phyloP scores from a whole-genome alignment of 768 basidiomycete genomes.

The Termitomyces sp. region DNA sequence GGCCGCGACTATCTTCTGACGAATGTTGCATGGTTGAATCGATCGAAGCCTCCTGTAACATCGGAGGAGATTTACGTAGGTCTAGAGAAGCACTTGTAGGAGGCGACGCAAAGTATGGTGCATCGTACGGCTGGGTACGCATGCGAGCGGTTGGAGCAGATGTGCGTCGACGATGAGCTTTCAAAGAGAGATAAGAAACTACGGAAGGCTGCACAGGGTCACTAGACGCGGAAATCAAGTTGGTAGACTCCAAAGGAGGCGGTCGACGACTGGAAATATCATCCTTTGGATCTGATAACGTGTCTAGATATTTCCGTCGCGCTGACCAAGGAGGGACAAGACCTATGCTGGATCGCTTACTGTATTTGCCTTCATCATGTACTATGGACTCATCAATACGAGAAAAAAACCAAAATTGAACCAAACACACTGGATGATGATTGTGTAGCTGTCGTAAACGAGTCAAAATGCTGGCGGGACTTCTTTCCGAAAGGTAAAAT shows the following conservation, averaged over 20 bases:
- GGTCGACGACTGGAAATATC: slow-evolving; percentile 19
- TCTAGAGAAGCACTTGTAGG: slow-evolving; percentile 27
- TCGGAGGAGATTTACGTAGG: slow-evolving; percentile 23
- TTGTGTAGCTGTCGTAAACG: not conserved
- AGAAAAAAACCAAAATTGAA: not conserved
- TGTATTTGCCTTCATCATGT: not conserved
- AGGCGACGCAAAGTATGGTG: slow-evolving; percentile 43
- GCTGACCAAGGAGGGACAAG: slow-evolving; percentile 12
- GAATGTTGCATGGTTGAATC: slow-evolving; percentile 8
- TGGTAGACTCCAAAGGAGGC: slow-evolving; percentile 16
- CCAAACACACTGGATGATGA: slow-evolving; percentile 2
- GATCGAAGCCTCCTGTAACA: slow-evolving; percentile 22
- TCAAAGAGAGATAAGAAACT: slow-evolving; percentile 25
- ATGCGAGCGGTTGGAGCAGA: slow-evolving; percentile 29
- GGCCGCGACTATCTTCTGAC: slow-evolving; percentile 12
- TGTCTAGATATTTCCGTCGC: slow-evolving; percentile 11
- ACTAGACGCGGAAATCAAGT: slow-evolving; percentile 3
- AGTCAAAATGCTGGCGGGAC: slow-evolving; percentile 6
- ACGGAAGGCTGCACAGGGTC: slow-evolving; percentile 17
- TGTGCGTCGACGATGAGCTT: slow-evolving; percentile 25
- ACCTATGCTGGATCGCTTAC: slow-evolving; percentile 6
- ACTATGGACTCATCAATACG: not conserved
- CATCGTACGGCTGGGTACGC: slow-evolving; percentile 40
- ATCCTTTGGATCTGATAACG: not conserved
- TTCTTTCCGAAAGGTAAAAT: slow-evolving; percentile 16